A percentile compares a stretch with the other conserved stretches of the same genome.
phyloP scores from a whole-genome alignment of 2,329 filamentous ascomycete genomes.

The Fusarium acutatum region DNA sequence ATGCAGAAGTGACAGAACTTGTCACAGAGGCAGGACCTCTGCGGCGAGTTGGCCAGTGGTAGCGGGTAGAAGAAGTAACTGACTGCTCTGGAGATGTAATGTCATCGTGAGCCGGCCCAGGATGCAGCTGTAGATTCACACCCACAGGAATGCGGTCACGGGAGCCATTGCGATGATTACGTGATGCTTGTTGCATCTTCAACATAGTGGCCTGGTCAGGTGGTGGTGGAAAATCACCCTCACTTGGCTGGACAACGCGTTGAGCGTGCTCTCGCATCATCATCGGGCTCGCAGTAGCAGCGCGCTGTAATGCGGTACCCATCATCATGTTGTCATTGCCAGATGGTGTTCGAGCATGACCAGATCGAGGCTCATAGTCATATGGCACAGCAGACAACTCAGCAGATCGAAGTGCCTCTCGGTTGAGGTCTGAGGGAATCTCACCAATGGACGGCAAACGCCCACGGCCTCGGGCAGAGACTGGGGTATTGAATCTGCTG shows the following conservation, averaged over 20 bases:
- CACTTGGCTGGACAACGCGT: slow-evolving; percentile 43
- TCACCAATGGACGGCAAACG: slow-evolving; percentile 84
- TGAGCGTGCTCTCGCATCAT: slow-evolving; percentile 63
- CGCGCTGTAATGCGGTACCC: slow-evolving; percentile 65
- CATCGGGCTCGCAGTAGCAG: slow-evolving; percentile 73
- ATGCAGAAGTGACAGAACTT: slow-evolving; percentile 66
- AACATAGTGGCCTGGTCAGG: slow-evolving; percentile 66
- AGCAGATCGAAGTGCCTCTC: slow-evolving; percentile 40
- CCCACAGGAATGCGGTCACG: slow-evolving; percentile 81
- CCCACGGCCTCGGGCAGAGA: slow-evolving; percentile 67
- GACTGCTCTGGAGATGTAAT: slow-evolving; percentile 66
- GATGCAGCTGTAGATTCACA: slow-evolving; percentile 69
- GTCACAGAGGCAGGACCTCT: slow-evolving; percentile 64
- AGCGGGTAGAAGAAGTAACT: slow-evolving; percentile 60
- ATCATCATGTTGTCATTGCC: slow-evolving; percentile 53
- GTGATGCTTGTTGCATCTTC: slow-evolving; percentile 66
- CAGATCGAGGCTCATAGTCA: slow-evolving; percentile 40
- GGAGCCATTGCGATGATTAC: slow-evolving; percentile 72
- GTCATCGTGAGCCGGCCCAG: slow-evolving; percentile 62
- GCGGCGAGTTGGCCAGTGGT: slow-evolving; percentile 64
- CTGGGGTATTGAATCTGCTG: slow-evolving; percentile 74
- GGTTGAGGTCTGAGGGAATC: slow-evolving; percentile 47
- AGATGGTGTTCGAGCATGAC: slow-evolving; percentile 50
- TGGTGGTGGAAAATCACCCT: slow-evolving; percentile 67
- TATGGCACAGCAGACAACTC: slow-evolving; percentile 33